These are phyloP conservation scores for Wallacemonas sp. DNA, from an alignment of 208 protist genomes.

Conservation along the genomic window DNA sequence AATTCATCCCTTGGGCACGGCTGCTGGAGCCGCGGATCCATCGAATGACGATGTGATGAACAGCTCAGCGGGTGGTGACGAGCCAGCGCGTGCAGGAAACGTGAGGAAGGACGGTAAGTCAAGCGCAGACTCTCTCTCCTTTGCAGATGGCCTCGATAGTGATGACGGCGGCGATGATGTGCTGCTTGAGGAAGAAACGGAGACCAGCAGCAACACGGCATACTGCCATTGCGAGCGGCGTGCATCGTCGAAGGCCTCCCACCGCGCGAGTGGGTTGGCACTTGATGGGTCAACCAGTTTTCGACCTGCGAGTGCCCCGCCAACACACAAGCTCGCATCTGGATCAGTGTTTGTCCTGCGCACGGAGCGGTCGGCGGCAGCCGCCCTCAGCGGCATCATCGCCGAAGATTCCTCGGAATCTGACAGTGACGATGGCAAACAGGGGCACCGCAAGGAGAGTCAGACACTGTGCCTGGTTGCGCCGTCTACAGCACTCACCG, in stretches of 20 bases:
- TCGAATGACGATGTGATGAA: neutral
- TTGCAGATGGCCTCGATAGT: neutral
- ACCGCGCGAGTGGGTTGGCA: neutral
- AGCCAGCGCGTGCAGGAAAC: neutral
- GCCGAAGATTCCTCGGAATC: conserved; percentile 23
- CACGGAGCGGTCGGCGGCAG: conserved; percentile 19
- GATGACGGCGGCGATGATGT: conserved; percentile 2
- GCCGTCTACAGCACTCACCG: conserved; percentile 1
- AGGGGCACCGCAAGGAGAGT: conserved; percentile 4
- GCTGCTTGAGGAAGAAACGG: neutral
- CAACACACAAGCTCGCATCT: neutral
- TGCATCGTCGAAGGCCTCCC: neutral
- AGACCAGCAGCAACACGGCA: neutral
- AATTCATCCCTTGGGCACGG: neutral
- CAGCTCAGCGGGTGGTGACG: neutral
- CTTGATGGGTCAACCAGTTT: neutral
- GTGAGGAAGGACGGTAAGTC: neutral
- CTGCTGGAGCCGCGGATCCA: neutral
- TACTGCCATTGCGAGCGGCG: conserved; percentile 31
- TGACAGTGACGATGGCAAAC: conserved; percentile 19
- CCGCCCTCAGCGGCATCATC: conserved; percentile 23
- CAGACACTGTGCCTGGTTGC: conserved; percentile 33
- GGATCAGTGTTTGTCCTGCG: conserved; percentile 34
- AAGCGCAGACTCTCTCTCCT: conserved; percentile 15
- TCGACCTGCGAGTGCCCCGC: neutral